Evolutionary conservation across 805 yeast species (phyloP).

Genomic region (Barnettozyma populi): DNA sequence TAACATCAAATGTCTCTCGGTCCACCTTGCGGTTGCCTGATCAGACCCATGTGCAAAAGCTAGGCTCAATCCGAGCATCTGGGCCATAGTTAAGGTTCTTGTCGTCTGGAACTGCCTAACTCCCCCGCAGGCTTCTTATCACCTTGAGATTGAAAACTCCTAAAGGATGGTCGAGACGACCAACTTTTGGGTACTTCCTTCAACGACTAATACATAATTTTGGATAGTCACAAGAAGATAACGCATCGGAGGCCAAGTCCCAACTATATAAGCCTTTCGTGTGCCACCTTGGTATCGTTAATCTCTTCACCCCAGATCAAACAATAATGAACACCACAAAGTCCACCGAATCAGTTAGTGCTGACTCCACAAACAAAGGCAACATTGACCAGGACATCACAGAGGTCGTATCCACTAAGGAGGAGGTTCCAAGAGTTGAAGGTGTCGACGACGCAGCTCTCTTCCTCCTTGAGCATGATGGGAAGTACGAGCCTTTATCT

Average conservation of each 20-base stretch:
- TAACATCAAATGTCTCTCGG: background rate
- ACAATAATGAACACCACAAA: conserved; percentile 1
- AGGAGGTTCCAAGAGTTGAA: background rate
- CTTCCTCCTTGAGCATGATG: conserved; percentile 22
- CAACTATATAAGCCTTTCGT: background rate
- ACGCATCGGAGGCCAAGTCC: background rate
- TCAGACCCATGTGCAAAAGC: too few species aligned
- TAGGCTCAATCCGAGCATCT: too few species aligned
- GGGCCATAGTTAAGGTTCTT: background rate
- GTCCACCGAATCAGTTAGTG: background rate
- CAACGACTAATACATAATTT: background rate
- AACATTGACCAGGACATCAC: conserved; percentile 1
- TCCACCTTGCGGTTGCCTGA: background rate
- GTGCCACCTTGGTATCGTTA: background rate
- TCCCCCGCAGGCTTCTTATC: background rate
- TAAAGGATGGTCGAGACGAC: conserved; percentile 4
- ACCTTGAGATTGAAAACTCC: background rate
- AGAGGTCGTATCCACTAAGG: conserved; percentile 1
- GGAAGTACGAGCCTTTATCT: conserved; percentile 22
- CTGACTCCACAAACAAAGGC: conserved; percentile 1
- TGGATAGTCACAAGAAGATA: background rate
- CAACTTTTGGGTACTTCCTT: background rate
- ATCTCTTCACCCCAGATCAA: background rate
- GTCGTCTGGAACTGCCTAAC: conserved; percentile 2
- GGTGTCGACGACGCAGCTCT: conserved; percentile 24